These are phyloP conservation scores for Lachancea cidri DNA, from an alignment of 805 yeast genomes.

Conservation along the genomic window DNA sequence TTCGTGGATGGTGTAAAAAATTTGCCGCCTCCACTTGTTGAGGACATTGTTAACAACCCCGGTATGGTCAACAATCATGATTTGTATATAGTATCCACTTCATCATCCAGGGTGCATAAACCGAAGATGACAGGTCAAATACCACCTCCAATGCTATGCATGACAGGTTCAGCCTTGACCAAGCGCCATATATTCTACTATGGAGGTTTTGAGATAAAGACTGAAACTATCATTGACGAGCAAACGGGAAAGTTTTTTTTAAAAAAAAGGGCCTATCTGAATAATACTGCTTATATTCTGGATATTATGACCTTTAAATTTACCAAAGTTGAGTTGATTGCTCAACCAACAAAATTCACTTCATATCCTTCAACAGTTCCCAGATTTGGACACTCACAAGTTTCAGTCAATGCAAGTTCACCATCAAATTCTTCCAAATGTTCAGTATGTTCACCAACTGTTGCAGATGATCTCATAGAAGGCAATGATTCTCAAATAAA, in stretches of 20 bases:
- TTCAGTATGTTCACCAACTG: slow-evolving; percentile 3
- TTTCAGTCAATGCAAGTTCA: slow-evolving; percentile 18
- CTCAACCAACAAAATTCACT: slow-evolving; percentile 30
- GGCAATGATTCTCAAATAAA: background rate
- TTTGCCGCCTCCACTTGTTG: slow-evolving; percentile 44
- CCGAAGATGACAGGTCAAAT: slow-evolving; percentile 36
- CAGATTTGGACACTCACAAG: slow-evolving; percentile 39
- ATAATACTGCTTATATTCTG: slow-evolving; percentile 53
- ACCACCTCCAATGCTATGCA: slow-evolving; percentile 50
- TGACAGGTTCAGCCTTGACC: slow-evolving; percentile 46
- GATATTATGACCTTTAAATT: slow-evolving; percentile 48
- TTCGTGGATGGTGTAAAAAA: slow-evolving; percentile 36
- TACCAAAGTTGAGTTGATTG: slow-evolving; percentile 38
- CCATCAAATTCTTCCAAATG: slow-evolving; percentile 4
- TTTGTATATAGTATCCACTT: slow-evolving; percentile 36
- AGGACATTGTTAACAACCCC: slow-evolving; percentile 39
- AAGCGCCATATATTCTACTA: slow-evolving; percentile 54
- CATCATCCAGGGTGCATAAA: slow-evolving; percentile 36
- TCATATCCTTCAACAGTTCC: slow-evolving; percentile 33
- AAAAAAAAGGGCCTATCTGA: slow-evolving; percentile 43
- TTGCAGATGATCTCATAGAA: background rate
- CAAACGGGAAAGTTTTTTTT: slow-evolving; percentile 35
- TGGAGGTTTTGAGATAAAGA: slow-evolving; percentile 60
- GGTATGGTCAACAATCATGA: slow-evolving; percentile 36
- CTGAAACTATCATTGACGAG: slow-evolving; percentile 24